Conservation (phyloP, 306 rosid genomes). For the Vigna angularis region DNA sequence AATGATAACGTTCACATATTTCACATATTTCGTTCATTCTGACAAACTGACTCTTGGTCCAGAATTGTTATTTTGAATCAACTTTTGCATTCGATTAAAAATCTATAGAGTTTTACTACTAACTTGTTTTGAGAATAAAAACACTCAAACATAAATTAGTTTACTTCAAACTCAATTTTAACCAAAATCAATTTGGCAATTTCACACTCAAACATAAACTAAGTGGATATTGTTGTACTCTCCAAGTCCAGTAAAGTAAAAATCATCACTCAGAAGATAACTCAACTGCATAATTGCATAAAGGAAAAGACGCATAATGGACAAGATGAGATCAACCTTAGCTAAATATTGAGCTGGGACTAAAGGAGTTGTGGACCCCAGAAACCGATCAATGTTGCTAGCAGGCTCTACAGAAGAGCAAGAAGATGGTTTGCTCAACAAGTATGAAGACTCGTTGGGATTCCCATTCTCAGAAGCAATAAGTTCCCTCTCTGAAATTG, state of each 20-base stretch:
- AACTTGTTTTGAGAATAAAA: neutral
- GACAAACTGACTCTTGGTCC: neutral
- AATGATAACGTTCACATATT: neutral
- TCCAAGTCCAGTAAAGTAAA: slow-evolving; percentile 22
- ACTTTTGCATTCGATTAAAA: neutral
- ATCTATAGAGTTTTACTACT: neutral
- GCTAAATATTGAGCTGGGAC: slow-evolving; percentile 82
- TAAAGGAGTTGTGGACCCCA: slow-evolving; percentile 72
- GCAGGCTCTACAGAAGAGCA: slow-evolving; percentile 42
- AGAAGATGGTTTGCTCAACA: slow-evolving; percentile 46
- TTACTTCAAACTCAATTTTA: neutral
- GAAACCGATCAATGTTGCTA: slow-evolving; percentile 72
- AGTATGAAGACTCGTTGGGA: slow-evolving; percentile 40
- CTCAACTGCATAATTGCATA: neutral
- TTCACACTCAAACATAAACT: neutral
- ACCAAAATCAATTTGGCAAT: neutral
- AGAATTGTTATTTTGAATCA: neutral
- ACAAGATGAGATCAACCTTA: slow-evolving; percentile 64
- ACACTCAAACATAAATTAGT: neutral
- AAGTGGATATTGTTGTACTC: slow-evolving; percentile 6
- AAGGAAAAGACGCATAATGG: slow-evolving; percentile 4
- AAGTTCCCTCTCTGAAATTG: slow-evolving; percentile 43
- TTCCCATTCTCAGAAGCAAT: slow-evolving; percentile 50
- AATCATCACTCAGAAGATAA: slow-evolving; percentile 26
- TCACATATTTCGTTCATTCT: neutral